A percentile compares a stretch with the other conserved stretches of the same genome.
phyloP scores from a whole-genome alignment of 129 eudicot species.

The Flaveria ramosissima region DNA sequence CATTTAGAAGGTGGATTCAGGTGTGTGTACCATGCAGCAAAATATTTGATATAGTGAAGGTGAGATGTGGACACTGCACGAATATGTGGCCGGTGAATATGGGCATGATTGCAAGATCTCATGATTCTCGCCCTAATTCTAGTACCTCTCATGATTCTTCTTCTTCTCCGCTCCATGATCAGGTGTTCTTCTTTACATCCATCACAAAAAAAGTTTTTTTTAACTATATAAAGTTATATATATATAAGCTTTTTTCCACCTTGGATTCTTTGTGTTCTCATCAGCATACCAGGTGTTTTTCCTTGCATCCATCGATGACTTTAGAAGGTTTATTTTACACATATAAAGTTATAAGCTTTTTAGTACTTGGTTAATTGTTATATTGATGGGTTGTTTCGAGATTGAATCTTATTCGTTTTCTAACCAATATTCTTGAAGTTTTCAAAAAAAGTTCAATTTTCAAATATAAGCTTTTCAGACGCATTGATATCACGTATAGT shows the following conservation, averaged over 20 bases:
- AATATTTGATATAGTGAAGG: conserved; percentile 81
- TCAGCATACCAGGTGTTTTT: conserved; percentile 23
- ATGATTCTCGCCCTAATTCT: conserved; percentile 44
- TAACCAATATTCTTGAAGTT: neutral
- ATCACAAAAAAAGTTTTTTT: neutral
- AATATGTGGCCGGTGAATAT: conserved; percentile 87
- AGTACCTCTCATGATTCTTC: conserved; percentile 36
- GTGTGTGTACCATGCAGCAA: conserved; percentile 95
- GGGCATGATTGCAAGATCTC: conserved; percentile 75
- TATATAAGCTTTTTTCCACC: neutral
- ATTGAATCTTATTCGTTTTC: neutral
- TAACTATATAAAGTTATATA: neutral
- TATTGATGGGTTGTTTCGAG: neutral
- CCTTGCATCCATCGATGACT: neutral
- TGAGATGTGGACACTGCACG: conserved; percentile 91
- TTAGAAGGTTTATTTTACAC: neutral
- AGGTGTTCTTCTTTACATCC: neutral
- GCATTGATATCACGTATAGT: neutral
- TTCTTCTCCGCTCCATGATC: neutral
- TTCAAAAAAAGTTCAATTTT: neutral
- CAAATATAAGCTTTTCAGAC: neutral
- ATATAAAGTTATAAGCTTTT: conserved; percentile 11
- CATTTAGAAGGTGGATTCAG: conserved; percentile 38
- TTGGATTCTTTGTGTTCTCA: neutral
- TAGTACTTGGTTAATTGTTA: neutral